These are phyloP conservation scores for Craterostigma plantagineum DNA, from an alignment of 257 asterid genomes.

Conservation along the genomic window DNA sequence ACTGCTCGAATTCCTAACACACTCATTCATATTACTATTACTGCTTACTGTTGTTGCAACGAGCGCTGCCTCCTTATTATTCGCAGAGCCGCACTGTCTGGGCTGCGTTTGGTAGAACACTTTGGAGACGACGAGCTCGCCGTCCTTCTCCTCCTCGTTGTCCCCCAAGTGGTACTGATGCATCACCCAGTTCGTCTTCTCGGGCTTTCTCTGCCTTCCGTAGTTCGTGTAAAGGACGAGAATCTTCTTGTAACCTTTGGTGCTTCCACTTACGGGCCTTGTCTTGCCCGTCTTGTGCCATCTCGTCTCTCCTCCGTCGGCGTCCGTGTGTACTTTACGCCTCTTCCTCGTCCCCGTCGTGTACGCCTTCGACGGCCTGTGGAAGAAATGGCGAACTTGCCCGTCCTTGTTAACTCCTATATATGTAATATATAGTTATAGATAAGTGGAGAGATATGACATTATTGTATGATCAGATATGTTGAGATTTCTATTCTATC, in stretches of 20 bases:
- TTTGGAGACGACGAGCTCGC: constrained; percentile 76
- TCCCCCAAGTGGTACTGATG: constrained; percentile 80
- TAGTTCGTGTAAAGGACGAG: constrained; percentile 82
- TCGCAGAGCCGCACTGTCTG: constrained; percentile 42
- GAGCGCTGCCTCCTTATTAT: constrained; percentile 11
- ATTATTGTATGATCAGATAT: no score
- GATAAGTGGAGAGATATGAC: no score
- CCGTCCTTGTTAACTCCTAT: constrained; percentile 80
- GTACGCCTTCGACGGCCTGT: constrained; percentile 86
- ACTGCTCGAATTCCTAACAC: constrained; percentile 4
- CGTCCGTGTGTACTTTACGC: constrained; percentile 64
- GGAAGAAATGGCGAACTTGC: constrained; percentile 87
- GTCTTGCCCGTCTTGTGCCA: constrained; percentile 98
- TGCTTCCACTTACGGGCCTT: constrained; percentile 30
- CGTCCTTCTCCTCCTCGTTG: constrained; percentile 79
- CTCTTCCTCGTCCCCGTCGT: constrained; percentile 87
- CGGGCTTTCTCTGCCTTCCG: constrained; percentile 77
- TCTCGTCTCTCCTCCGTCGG: constrained; percentile 65
- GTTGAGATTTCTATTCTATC: no score
- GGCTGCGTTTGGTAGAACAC: constrained; percentile 96
- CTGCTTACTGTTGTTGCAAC: constrained; percentile 4
- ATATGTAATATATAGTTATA: no score
- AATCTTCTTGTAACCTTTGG: constrained; percentile 70
- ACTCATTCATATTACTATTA: constrained; percentile 1
- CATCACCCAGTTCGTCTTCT: constrained; percentile 91